These are phyloP conservation scores for Tephrocybe sp. DNA, from an alignment of 768 basidiomycete genomes.

Conservation along the genomic window DNA sequence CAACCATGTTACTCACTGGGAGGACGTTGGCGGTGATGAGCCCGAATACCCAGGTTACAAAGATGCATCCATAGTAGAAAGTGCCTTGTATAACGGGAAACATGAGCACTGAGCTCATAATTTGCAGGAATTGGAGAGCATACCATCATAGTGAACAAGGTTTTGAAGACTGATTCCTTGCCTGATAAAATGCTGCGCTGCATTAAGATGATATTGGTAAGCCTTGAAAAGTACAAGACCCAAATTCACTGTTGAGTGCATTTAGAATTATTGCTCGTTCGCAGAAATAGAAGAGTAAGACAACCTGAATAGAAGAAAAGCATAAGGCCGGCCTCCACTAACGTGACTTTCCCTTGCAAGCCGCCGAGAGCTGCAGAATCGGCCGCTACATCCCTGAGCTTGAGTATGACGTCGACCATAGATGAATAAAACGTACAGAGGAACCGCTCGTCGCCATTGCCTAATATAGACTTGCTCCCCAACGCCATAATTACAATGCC, in stretches of 20 bases:
- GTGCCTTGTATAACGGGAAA: neutral
- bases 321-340: neutral
- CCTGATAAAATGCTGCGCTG: neutral
- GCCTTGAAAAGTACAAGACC: neutral
- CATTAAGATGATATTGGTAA: neutral
- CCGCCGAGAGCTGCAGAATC: neutral
- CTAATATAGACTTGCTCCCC: neutral
- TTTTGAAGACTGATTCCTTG: neutral
- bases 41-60: neutral
- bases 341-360: neutral
- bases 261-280: neutral
- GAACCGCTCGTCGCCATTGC: neutral
- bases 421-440: neutral
- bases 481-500: neutral
- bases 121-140: neutral
- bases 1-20: neutral
- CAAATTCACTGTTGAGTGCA: neutral
- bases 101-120: neutral
- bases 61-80: constrained; percentile 1
- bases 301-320: constrained; percentile 1
- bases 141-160: constrained; percentile 2
- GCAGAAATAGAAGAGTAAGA: neutral
- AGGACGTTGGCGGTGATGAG: neutral
- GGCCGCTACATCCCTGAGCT: neutral
- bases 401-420: neutral